These are phyloP conservation scores for Helotiales sp. DNA, from an alignment of 2,329 filamentous ascomycete species.

Conservation along the genomic window DNA sequence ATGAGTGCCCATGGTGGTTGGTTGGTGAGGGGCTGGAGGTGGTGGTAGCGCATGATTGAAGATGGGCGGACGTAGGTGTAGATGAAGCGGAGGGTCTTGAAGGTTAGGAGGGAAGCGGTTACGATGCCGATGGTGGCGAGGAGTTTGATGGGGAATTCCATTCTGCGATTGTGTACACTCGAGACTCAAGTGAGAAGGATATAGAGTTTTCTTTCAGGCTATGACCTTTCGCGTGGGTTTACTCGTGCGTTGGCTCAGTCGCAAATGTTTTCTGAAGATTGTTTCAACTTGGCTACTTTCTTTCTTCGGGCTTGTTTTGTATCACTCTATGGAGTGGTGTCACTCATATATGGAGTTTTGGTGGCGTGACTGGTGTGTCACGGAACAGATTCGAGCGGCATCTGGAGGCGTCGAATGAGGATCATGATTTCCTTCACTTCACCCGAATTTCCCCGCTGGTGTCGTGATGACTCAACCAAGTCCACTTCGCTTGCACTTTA, in stretches of 20 bases:
- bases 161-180: background rate
- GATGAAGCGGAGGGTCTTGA: constrained; percentile 12
- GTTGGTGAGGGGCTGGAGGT: background rate
- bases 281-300: too few relatives aligned
- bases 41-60: constrained; percentile 11
- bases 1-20: constrained; percentile 52
- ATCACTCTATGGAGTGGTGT: background rate
- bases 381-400: background rate
- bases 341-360: background rate
- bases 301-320: too few relatives aligned
- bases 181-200: background rate
- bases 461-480: background rate
- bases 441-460: background rate
- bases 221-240: too few relatives aligned
- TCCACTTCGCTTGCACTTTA: too few relatives aligned
- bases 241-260: too few relatives aligned
- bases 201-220: too few relatives aligned
- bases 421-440: background rate
- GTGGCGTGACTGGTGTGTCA: background rate
- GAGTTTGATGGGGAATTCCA: background rate
- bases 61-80: constrained; percentile 14
- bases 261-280: too few relatives aligned
- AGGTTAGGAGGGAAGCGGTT: background rate
- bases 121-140: background rate
- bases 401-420: background rate